Evolutionary conservation across 139 green algal genomes (phyloP), one percentile per base, ranked within the genome.

Genomic region (Chlorella sp.): DNA sequence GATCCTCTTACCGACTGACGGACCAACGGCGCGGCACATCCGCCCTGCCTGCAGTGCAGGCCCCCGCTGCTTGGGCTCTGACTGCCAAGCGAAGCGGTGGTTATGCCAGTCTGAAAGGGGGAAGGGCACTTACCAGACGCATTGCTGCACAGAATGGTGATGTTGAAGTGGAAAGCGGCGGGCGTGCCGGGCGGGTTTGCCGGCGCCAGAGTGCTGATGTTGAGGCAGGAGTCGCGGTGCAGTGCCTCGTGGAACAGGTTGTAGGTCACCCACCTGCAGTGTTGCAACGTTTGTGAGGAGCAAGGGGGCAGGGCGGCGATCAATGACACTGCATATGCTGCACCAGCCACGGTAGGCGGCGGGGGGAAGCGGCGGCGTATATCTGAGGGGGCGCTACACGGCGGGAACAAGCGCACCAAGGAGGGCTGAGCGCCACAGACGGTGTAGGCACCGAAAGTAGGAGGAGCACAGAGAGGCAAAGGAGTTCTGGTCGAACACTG

Each of bases 241-340:
- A 88, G 68, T 3, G 84, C 84, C 36, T 53, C 66, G 14, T 48
- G 66, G 21, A 88, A 88, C 66, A 88, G 34, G 66, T 39, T 42
- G 39, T 88, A 88, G 15, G 84, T 57, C 19, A 66, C 39, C 84
- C 84, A 88, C 84, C 84, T 88, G 84, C 28, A 34, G 28, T 66
- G 19, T 68, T n/a, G 39, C 14, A 19, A 36, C 15, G 64, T 26
- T 26, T 19, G 30, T 2, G 30, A 60, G 81, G 81, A 39, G 21
- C 2, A 18, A 39, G 5, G 40, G n/a, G 22, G 2, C 4, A 0
- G 39, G 34, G 77, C 34, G 77, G 37, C 15, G 48, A 34, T 19
- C 60, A 24, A 16, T 24, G 77, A 18, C 16, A 15, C 37, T 16
- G 39, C 0, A 84, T 24, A 26, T 60, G 78, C 40, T n/a, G n/a